These are phyloP conservation scores for Arabidopsis arenosa DNA, from an alignment of 345 rosid species.

Conservation along the genomic window DNA sequence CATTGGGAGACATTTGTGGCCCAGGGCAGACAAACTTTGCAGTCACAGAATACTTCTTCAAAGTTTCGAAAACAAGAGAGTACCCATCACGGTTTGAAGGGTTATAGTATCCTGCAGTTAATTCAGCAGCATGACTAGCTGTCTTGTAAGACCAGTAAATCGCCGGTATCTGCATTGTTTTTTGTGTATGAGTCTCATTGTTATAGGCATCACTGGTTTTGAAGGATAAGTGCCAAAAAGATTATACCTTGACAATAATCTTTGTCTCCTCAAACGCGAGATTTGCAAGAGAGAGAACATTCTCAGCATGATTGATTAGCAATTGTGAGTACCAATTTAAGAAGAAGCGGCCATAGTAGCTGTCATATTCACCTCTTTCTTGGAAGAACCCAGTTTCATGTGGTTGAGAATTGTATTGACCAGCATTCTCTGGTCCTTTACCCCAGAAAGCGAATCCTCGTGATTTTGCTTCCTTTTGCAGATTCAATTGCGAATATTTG, in stretches of 20 bases:
- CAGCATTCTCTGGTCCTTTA: constrained; percentile 88
- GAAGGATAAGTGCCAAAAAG: not conserved
- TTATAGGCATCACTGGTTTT: not conserved
- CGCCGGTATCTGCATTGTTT: constrained; percentile 75
- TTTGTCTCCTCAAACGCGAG: constrained; percentile 84
- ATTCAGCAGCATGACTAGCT: constrained; percentile 90
- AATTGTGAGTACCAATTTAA: constrained; percentile 85
- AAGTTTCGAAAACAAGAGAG: constrained; percentile 66
- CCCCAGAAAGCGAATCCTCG: constrained; percentile 89
- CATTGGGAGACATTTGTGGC: constrained; percentile 55
- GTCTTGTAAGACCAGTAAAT: constrained; percentile 93
- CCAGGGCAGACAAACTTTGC: constrained; percentile 78
- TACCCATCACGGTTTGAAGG: constrained; percentile 92
- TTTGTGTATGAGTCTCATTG: constrained; percentile 8
- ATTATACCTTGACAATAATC: constrained; percentile 74
- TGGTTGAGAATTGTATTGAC: constrained; percentile 89
- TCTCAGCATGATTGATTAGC: constrained; percentile 76
- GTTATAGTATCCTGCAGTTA: constrained; percentile 89
- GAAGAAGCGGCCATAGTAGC: constrained; percentile 94
- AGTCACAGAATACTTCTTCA: constrained; percentile 72
- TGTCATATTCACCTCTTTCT: constrained; percentile 92
- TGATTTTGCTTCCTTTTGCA: constrained; percentile 73
- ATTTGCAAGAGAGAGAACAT: constrained; percentile 77
- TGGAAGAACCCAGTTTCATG: constrained; percentile 92
- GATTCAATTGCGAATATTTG: constrained; percentile 74